Conservation (phyloP, 108 stramenopile genomes). For the Cyclotella choctawhatcheeana region DNA sequence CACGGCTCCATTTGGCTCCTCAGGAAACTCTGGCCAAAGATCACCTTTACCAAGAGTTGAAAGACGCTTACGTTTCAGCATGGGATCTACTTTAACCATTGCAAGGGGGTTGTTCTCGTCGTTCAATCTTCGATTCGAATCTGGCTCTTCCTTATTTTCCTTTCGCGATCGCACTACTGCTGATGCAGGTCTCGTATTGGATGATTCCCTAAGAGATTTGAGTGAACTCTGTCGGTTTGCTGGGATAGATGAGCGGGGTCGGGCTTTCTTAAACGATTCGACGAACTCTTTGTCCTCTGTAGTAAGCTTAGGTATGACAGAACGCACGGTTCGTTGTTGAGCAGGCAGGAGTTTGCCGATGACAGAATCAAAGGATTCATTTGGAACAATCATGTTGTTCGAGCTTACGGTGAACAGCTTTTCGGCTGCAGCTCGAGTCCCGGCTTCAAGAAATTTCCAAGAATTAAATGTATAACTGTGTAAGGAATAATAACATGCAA, state of each 20-base stretch:
- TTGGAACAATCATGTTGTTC: slow-evolving; percentile 49
- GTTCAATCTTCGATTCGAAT: neutral
- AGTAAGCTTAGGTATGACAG: slow-evolving; percentile 62
- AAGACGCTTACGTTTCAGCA: slow-evolving; percentile 29
- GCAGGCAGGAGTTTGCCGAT: slow-evolving; percentile 74
- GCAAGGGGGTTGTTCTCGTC: slow-evolving; percentile 39
- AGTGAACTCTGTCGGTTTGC: neutral
- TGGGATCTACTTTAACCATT: slow-evolving; percentile 22
- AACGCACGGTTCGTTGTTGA: slow-evolving; percentile 74
- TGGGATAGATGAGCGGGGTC: slow-evolving; percentile 13
- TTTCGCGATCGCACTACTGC: neutral
- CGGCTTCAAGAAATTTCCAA: slow-evolving; percentile 20
- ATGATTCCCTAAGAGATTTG: neutral
- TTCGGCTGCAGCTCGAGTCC: slow-evolving; percentile 76
- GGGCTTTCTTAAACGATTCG: slow-evolving; percentile 24
- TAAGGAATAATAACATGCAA: neutral
- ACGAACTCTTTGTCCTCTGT: slow-evolving; percentile 23
- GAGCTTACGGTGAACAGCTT: slow-evolving; percentile 50
- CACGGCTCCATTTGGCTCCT: slow-evolving; percentile 56
- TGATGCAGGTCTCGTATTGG: neutral
- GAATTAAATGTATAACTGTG: neutral
- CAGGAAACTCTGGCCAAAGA: slow-evolving; percentile 86
- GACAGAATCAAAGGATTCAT: slow-evolving; percentile 50
- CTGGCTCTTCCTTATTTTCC: neutral
- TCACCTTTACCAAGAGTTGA: slow-evolving; percentile 42